Evolutionary conservation across 2,329 filamentous ascomycete species (phyloP), one percentile per base, ranked within the genome.

Genomic region (Epichloe gansuensis): DNA sequence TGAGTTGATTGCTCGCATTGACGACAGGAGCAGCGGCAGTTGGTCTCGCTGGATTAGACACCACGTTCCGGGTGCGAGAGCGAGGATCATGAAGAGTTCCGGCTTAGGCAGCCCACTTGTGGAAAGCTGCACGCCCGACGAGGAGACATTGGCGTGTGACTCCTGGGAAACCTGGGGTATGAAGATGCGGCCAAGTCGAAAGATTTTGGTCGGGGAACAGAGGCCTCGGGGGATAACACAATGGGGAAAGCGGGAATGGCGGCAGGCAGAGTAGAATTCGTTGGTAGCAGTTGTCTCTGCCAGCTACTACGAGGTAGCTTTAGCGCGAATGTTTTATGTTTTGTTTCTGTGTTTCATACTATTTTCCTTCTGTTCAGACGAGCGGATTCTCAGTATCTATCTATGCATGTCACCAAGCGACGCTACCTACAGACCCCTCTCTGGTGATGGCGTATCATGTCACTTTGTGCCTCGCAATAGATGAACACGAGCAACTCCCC

Each of bases 21-120:
- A 15, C 11, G 6, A 5, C 23, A 13, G 34, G 38, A 1, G 21
- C 12, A 12, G 23, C 12, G 12, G 9, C 28, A 12, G 9, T 41
- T 39, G 7, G 45, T 56, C 41, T 42, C 54, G n/a, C 34, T 52
- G 17, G 55, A 6, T 7, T 43, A 31, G 25, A 17, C 3, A 28
- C 43, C 1, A 13, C 46, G 1, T 17, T 3, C 23, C 37, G 5
- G 54, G 34, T 21, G 50, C 53, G 12, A 34, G 49, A 0, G 41
- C 51, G 0, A 9, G 4, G 0, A 25, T 61, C 11, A 60, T 60
- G 59, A 59, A 56, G 45, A 63, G 58, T 46, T 48, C 34, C 2
- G 59, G 63, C 2, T 45, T 54, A 5, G 55, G 59, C 6, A 66
- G 63, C 28, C 59, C 60, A 0, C 50, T 66, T 5, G 43, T 49